Conservation (phyloP, 805 yeast species). For the Yarrowia keelungensis region DNA sequence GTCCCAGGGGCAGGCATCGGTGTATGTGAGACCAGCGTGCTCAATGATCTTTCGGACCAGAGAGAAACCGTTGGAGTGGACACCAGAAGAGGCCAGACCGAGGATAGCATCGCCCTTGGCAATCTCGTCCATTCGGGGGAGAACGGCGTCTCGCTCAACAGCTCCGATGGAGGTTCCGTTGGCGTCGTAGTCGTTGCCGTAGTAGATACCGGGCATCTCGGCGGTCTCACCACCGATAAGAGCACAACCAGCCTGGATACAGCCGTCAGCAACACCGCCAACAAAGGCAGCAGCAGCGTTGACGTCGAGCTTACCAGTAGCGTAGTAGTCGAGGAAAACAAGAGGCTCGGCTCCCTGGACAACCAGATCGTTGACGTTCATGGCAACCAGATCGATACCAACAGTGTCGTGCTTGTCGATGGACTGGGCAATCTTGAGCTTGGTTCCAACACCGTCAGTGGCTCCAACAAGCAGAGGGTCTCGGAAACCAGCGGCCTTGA, state of each 20-base stretch:
- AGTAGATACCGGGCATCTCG: constrained; percentile 99
- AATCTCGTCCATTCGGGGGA: constrained; percentile 77
- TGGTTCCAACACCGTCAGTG: constrained; percentile 99
- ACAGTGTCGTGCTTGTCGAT: constrained; percentile 93
- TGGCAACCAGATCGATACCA: constrained; percentile 97
- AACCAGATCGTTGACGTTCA: constrained; percentile 97
- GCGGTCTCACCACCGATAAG: constrained; percentile 98
- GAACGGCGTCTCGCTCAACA: constrained; percentile 71
- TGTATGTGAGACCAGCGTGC: constrained; percentile 71
- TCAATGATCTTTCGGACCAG: constrained; percentile 91
- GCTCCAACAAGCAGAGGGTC: constrained; percentile 89
- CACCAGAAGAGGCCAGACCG: constrained; percentile 90
- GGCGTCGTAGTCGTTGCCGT: constrained; percentile 94
- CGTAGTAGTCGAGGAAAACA: constrained; percentile 93
- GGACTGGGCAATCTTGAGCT: constrained; percentile 90
- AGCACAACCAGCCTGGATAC: constrained; percentile 95
- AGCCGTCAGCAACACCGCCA: constrained; percentile 94
- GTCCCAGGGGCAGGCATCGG: constrained; percentile 86
- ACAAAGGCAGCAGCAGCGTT: constrained; percentile 86
- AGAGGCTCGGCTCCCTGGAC: constrained; percentile 99
- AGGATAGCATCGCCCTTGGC: constrained; percentile 77
- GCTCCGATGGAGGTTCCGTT: constrained; percentile 99
- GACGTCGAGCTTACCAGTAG: constrained; percentile 90
- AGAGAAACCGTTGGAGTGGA: constrained; percentile 96
- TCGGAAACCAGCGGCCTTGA: constrained; percentile 82